A percentile compares a stretch with the other conserved stretches of the same genome.
phyloP scores from a whole-genome alignment of 192 early-diverging fungal genomes.

The Globomyces pollinis-pini region DNA sequence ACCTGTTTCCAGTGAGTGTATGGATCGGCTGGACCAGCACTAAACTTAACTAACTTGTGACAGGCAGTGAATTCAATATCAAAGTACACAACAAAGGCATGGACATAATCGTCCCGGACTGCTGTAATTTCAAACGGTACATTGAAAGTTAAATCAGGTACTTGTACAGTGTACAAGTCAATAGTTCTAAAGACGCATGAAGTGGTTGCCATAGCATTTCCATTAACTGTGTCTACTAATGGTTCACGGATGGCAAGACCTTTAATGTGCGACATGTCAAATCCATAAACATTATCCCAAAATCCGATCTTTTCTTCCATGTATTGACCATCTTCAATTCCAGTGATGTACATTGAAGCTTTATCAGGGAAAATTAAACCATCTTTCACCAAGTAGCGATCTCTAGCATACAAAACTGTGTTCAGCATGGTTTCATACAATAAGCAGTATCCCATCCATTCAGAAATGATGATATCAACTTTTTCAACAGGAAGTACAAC shows the following conservation, averaged over 20 bases:
- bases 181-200: slow-evolving; percentile 70
- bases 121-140: slow-evolving; percentile 73
- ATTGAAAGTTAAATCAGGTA: slow-evolving; percentile 79
- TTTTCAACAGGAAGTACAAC: slow-evolving; percentile 85
- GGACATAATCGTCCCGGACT: slow-evolving; percentile 75
- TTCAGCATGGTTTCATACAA: slow-evolving; percentile 99
- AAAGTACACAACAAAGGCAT: slow-evolving; percentile 94
- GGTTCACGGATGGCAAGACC: slow-evolving; percentile 78
- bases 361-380: slow-evolving; percentile 89
- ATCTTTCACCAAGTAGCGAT: slow-evolving; percentile 80
- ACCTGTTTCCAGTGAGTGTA: slow-evolving; percentile 99
- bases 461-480: slow-evolving; percentile 98
- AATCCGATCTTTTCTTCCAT: slow-evolving; percentile 84
- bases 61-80: slow-evolving; percentile 91
- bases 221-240: slow-evolving; percentile 90
- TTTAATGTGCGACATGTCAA: slow-evolving; percentile 95
- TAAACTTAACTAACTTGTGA: slow-evolving; percentile 71
- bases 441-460: slow-evolving; percentile 99
- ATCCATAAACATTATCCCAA: slow-evolving; percentile 95
- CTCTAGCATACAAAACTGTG: slow-evolving; percentile 95
- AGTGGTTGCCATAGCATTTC: slow-evolving; percentile 74
- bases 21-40: slow-evolving; percentile 73
- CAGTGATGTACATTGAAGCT: slow-evolving; percentile 78
- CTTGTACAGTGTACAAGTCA: slow-evolving; percentile 78
- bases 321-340: slow-evolving; percentile 93